Percentiles rank a stretch among this genome's conserved stretches.
These are phyloP conservation scores for Nicotiana sylvestris DNA, from an alignment of 257 asterid species.

Conservation along the genomic window DNA sequence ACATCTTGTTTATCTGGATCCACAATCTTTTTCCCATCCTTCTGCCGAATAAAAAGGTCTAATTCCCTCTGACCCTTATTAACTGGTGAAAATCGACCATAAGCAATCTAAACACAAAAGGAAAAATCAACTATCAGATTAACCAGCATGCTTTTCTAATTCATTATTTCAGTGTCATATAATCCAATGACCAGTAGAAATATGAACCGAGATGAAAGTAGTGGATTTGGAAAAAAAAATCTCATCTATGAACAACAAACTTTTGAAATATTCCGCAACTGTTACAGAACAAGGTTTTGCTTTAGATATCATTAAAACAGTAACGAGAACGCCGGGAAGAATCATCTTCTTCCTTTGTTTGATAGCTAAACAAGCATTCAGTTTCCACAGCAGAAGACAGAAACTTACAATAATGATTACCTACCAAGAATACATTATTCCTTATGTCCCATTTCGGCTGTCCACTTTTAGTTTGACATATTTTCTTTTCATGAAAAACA, in stretches of 20 bases:
- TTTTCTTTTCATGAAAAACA: neutral
- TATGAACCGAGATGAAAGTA: neutral
- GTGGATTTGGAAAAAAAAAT: neutral
- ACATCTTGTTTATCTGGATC: constrained; percentile 72
- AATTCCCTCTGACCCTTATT: constrained; percentile 59
- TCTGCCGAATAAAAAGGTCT: constrained; percentile 64
- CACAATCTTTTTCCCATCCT: constrained; percentile 69
- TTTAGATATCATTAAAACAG: neutral
- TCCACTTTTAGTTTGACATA: neutral
- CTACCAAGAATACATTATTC: neutral
- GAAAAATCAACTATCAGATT: neutral
- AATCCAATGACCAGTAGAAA: neutral
- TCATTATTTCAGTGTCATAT: neutral
- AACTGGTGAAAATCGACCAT: constrained; percentile 61
- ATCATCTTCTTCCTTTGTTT: neutral
- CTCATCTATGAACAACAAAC: neutral
- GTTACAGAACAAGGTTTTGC: neutral
- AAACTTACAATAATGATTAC: neutral
- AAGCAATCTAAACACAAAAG: constrained; percentile 48
- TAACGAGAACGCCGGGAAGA: neutral
- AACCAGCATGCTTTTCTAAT: neutral
- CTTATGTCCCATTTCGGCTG: neutral
- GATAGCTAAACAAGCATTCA: neutral
- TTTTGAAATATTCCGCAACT: neutral
- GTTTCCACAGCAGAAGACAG: neutral